These are phyloP conservation scores for Taphrina confusa DNA, from an alignment of 1,139 yeast species.

Conservation along the genomic window DNA sequence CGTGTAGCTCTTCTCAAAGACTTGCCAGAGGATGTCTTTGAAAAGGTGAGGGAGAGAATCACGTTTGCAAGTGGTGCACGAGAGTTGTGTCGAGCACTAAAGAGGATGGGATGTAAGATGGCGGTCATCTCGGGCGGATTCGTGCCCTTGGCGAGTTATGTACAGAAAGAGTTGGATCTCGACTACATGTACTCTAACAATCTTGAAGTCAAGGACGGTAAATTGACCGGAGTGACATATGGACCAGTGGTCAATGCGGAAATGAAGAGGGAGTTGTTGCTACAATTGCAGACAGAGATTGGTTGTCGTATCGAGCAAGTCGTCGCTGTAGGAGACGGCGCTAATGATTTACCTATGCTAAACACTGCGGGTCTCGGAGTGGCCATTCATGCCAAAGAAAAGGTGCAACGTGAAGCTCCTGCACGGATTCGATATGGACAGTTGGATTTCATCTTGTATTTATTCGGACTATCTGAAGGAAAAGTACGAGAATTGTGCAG, in stretches of 20 bases:
- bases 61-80: constrained; percentile 78
- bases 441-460: constrained; percentile 71
- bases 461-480: constrained; percentile 57
- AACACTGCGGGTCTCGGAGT: constrained; percentile 86
- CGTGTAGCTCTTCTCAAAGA: constrained; percentile 81
- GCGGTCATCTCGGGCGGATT: constrained; percentile 97
- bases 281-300: constrained; percentile 66
- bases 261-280: constrained; percentile 72
- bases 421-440: constrained; percentile 70
- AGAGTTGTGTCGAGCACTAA: constrained; percentile 66
- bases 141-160: constrained; percentile 77
- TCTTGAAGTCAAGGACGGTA: constrained; percentile 48
- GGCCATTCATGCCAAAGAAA: constrained; percentile 97
- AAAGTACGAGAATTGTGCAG: constrained; percentile 11
- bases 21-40: constrained; percentile 76
- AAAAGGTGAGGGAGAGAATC: constrained; percentile 68
- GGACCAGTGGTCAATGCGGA: constrained; percentile 88
- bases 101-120: constrained; percentile 61
- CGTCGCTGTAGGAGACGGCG: constrained; percentile 96
- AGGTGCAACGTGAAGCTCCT: constrained; percentile 80
- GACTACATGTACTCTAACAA: constrained; percentile 89
- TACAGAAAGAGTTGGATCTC: constrained; percentile 66
- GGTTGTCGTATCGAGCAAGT: constrained; percentile 57
- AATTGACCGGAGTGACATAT: constrained; percentile 56
- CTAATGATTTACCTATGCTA: constrained; percentile 95